These are phyloP conservation scores for Tolypocladium tropicale DNA, from an alignment of 2,329 filamentous ascomycete genomes.

Conservation along the genomic window DNA sequence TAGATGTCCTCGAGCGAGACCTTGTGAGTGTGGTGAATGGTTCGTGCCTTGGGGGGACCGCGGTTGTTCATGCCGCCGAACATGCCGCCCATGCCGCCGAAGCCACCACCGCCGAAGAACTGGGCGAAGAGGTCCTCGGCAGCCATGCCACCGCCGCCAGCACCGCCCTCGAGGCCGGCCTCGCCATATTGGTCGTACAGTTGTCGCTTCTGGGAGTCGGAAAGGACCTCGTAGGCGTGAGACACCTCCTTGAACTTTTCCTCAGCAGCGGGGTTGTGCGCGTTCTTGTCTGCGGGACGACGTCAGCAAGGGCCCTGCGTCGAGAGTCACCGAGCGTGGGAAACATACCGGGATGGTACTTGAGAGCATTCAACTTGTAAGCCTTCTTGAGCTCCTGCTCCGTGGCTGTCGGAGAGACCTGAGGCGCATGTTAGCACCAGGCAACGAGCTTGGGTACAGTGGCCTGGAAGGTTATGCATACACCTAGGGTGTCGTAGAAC, in stretches of 20 bases:
- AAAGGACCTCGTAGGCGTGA: constrained; percentile 90
- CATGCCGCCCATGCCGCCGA: constrained; percentile 56
- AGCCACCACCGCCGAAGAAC: constrained; percentile 80
- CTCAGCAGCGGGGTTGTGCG: constrained; percentile 81
- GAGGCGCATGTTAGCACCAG: constrained; percentile 10
- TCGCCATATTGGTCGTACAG: constrained; percentile 98
- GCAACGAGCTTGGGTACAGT: too few relatives aligned
- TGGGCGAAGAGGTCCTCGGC: constrained; percentile 94
- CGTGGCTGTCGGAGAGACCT: constrained; percentile 71
- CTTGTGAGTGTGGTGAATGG: constrained; percentile 97
- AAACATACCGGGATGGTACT: constrained; percentile 71
- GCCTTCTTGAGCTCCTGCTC: constrained; percentile 86
- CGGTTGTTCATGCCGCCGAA: constrained; percentile 69
- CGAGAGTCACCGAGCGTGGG: background rate
- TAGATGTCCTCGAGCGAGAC: constrained; percentile 97
- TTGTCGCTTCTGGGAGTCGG: constrained; percentile 80
- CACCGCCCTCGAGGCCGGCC: constrained; percentile 86
- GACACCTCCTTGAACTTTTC: constrained; percentile 99
- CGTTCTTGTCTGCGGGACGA: constrained; percentile 71
- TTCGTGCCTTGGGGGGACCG: constrained; percentile 80
- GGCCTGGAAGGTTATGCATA: constrained; percentile 32
- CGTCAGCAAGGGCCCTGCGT: constrained; percentile 4
- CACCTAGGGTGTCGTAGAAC: constrained; percentile 69
- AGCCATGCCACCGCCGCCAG: constrained; percentile 72
- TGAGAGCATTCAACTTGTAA: constrained; percentile 74